Percentiles rank a stretch among this genome's conserved stretches.
These are phyloP conservation scores for Fonsecaea pugnacius DNA, from an alignment of 2,329 filamentous ascomycete species.

Conservation along the genomic window DNA sequence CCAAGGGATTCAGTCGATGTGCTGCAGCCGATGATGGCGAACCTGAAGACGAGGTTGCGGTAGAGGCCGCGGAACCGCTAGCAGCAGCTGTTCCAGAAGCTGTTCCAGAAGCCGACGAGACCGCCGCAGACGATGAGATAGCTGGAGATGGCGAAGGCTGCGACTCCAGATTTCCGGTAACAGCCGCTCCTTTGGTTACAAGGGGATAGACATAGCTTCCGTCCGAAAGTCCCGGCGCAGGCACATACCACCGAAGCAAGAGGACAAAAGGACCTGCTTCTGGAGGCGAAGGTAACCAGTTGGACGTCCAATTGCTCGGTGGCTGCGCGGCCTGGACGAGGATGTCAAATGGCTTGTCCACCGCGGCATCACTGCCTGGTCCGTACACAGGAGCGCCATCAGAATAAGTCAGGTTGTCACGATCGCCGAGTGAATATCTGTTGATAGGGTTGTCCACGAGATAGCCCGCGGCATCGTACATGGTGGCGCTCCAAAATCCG, in stretches of 20 bases:
- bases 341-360: conserved; percentile 7
- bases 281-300: conserved; percentile 9
- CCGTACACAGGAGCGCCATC: conserved; percentile 34
- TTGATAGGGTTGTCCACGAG: conserved; percentile 37
- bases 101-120: background rate
- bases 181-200: background rate
- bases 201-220: background rate
- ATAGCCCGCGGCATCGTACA: conserved; percentile 36
- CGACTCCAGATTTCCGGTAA: background rate
- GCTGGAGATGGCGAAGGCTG: background rate
- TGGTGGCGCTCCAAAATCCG: conserved; percentile 41
- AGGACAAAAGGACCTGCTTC: conserved; percentile 1
- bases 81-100: conserved; percentile 1
- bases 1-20: background rate
- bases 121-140: background rate
- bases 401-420: conserved; percentile 37
- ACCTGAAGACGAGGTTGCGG: background rate
- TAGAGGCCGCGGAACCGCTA: background rate
- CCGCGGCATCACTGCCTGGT: background rate
- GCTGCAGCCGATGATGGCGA: background rate
- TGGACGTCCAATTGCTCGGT: conserved; percentile 10
- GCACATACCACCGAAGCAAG: conserved; percentile 6
- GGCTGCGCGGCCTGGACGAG: conserved; percentile 5
- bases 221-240: background rate
- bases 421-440: conserved; percentile 38